Percentiles rank a stretch among this genome's conserved stretches.
Evolutionary conservation across 2,329 filamentous ascomycete species (phyloP).

Genomic region (Fonsecaea pugnacius): DNA sequence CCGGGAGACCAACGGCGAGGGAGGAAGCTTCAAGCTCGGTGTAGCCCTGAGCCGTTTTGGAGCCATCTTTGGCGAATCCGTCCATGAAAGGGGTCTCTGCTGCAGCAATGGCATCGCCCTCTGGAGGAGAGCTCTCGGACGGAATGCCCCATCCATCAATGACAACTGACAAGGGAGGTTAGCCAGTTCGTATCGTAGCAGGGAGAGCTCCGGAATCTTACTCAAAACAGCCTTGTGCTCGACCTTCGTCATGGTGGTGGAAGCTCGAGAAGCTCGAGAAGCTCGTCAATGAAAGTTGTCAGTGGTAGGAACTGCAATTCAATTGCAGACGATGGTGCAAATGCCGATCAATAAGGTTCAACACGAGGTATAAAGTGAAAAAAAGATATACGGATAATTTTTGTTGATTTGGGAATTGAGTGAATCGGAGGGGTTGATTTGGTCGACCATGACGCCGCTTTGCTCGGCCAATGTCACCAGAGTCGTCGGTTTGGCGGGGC

Average conservation of each 20-base stretch:
- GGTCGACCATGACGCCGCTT: not conserved
- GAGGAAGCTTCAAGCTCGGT: constrained; percentile 95
- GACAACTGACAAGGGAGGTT: constrained; percentile 68
- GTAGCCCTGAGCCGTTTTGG: constrained; percentile 79
- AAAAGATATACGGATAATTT: constrained; percentile 4
- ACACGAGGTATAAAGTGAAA: not conserved
- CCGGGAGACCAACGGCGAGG: constrained; percentile 89
- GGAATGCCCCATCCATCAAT: constrained; percentile 99
- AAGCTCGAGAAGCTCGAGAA: not conserved
- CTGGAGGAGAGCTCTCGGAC: constrained; percentile 74
- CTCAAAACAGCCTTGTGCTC: constrained; percentile 72
- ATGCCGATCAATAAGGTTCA: not conserved
- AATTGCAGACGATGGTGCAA: not conserved
- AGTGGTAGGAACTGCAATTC: not conserved
- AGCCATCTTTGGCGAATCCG: constrained; percentile 68
- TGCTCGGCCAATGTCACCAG: not conserved
- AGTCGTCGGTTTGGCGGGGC: not conserved
- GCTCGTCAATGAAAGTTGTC: not conserved
- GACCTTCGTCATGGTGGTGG: constrained; percentile 64
- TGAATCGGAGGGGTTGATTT: constrained; percentile 8
- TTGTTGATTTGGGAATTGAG: not conserved
- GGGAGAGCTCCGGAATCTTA: constrained; percentile 46
- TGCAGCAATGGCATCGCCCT: constrained; percentile 94
- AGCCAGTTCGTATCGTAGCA: constrained; percentile 40
- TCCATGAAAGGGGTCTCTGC: constrained; percentile 96